phyloP scores from a whole-genome alignment of 2,329 filamentous ascomycete species.

The Pyrenochaeta sp. region DNA sequence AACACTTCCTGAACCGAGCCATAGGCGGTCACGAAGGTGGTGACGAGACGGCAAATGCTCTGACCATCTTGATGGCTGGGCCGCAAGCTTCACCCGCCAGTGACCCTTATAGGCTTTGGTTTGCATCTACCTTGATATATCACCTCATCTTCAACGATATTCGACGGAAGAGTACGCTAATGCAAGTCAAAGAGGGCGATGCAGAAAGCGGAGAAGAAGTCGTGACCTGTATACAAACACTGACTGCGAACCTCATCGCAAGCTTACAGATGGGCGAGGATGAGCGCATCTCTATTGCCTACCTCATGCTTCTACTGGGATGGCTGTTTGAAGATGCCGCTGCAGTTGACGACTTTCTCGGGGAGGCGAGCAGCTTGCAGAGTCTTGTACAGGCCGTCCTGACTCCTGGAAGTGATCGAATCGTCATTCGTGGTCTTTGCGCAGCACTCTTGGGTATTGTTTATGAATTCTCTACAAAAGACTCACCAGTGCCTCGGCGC shows the following conservation, averaged over 20 bases:
- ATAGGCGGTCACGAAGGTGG: constrained; percentile 85
- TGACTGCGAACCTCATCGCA: constrained; percentile 84
- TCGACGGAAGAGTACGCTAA: constrained; percentile 79
- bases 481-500: constrained; percentile 85
- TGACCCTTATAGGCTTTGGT: constrained; percentile 90
- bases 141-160: constrained; percentile 84
- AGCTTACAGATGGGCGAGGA: constrained; percentile 80
- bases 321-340: constrained; percentile 94
- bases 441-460: constrained; percentile 85
- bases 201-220: constrained; percentile 91
- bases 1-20: constrained; percentile 86
- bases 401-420: constrained; percentile 62
- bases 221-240: constrained; percentile 88
- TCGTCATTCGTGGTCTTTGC: constrained; percentile 81
- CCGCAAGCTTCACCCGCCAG: constrained; percentile 66
- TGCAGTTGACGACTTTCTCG: constrained; percentile 90
- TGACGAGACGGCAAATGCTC: constrained; percentile 86
- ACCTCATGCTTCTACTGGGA: constrained; percentile 85
- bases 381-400: constrained; percentile 77
- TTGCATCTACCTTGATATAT: constrained; percentile 85
- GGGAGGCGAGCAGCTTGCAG: constrained; percentile 92
- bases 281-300: constrained; percentile 80
- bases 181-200: constrained; percentile 88
- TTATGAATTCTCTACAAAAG: constrained; percentile 97
- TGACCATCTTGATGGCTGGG: constrained; percentile 80